Conservation (phyloP, 2,329 filamentous ascomycete genomes). For the Fusarium sp. region DNA sequence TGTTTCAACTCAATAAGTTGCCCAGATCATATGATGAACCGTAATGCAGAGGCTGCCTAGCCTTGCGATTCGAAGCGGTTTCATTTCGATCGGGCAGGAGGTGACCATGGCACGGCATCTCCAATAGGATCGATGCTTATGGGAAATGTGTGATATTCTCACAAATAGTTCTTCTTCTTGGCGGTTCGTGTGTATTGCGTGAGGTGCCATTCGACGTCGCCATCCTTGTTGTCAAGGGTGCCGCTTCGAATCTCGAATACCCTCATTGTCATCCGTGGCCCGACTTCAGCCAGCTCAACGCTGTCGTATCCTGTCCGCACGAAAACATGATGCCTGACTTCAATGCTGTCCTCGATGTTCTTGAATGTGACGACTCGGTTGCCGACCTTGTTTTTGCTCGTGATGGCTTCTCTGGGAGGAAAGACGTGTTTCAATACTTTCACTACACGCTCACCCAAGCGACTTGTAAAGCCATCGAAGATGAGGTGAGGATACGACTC, state of each 20-base stretch:
- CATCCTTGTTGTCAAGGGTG: conserved; percentile 92
- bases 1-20: background rate
- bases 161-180: conserved; percentile 96
- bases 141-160: conserved; percentile 42
- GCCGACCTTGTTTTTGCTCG: conserved; percentile 78
- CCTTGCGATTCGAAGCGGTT: background rate
- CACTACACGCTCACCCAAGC: conserved; percentile 82
- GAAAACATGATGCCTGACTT: conserved; percentile 85
- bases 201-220: conserved; percentile 95
- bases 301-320: conserved; percentile 91
- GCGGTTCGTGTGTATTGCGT: conserved; percentile 95
- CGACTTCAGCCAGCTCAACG: conserved; percentile 89
- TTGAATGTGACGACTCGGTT: conserved; percentile 93
- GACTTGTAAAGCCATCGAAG: conserved; percentile 91
- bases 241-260: conserved; percentile 92
- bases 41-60: background rate
- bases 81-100: background rate
- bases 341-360: conserved; percentile 92
- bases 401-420: conserved; percentile 83
- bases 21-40: background rate
- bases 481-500: conserved; percentile 95
- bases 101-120: background rate
- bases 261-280: conserved; percentile 96
- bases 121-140: background rate
- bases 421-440: conserved; percentile 95